These are phyloP conservation scores for Rossbeevera mucosa DNA, from an alignment of 768 basidiomycete species.

Conservation along the genomic window DNA sequence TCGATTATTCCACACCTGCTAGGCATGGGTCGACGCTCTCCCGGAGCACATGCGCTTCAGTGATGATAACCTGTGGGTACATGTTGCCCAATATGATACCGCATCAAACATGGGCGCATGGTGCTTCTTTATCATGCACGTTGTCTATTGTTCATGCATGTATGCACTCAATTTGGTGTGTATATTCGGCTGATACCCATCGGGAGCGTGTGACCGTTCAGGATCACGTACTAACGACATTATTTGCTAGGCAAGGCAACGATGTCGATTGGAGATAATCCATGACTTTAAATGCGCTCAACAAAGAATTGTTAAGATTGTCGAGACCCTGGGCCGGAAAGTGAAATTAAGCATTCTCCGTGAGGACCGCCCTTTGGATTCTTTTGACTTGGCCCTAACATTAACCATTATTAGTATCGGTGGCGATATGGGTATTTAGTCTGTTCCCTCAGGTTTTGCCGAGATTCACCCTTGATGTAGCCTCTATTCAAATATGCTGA, in stretches of 20 bases:
- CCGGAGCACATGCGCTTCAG: constrained; percentile 69
- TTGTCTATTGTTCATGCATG: constrained; percentile 62
- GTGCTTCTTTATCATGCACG: constrained; percentile 76
- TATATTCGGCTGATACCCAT: constrained; percentile 12
- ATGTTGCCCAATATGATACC: constrained; percentile 75
- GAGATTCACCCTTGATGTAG: constrained; percentile 34
- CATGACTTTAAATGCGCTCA: constrained; percentile 33
- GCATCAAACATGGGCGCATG: constrained; percentile 74
- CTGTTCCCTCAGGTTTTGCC: constrained; percentile 21
- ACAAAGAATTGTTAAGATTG: constrained; percentile 37
- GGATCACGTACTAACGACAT: neutral
- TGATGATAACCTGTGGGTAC: constrained; percentile 61
- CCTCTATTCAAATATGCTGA: constrained; percentile 62
- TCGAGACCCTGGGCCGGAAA: constrained; percentile 38
- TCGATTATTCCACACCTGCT: constrained; percentile 5
- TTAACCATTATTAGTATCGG: constrained; percentile 46
- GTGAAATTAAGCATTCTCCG: constrained; percentile 42
- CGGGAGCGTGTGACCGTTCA: neutral
- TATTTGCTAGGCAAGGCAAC: constrained; percentile 27
- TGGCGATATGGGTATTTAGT: constrained; percentile 55
- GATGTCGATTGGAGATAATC: constrained; percentile 26
- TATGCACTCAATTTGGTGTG: constrained; percentile 62
- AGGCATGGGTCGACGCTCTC: constrained; percentile 67
- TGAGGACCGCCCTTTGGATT: constrained; percentile 34
- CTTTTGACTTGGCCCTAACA: constrained; percentile 22